These are phyloP conservation scores for Vitis hybrid DNA, from an alignment of 177 flowering plant species.

Conservation along the genomic window DNA sequence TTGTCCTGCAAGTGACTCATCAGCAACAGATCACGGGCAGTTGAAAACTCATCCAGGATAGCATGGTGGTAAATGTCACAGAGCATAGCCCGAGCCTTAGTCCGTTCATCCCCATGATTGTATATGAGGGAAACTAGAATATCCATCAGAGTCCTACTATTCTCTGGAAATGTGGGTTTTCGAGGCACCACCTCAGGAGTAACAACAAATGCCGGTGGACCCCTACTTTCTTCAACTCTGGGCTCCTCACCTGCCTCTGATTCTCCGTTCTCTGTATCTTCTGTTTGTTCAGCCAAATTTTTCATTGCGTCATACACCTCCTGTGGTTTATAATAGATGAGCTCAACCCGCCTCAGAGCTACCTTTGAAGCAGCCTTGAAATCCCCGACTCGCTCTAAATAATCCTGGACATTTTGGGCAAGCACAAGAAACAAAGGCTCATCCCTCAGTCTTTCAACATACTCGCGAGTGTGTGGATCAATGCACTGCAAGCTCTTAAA, in stretches of 20 bases:
- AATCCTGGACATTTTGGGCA: constrained; percentile 86
- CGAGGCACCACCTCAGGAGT: constrained; percentile 81
- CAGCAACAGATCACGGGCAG: constrained; percentile 75
- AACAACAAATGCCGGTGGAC: constrained; percentile 67
- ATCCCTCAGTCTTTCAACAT: constrained; percentile 83
- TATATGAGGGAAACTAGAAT: constrained; percentile 81
- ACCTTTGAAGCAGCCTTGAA: constrained; percentile 81
- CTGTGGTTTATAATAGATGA: constrained; percentile 87
- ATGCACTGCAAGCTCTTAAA: constrained; percentile 92
- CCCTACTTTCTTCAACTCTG: constrained; percentile 53
- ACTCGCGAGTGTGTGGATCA: constrained; percentile 92
- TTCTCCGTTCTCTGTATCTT: constrained; percentile 41
- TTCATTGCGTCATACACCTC: constrained; percentile 95
- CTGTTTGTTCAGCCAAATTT: constrained; percentile 65
- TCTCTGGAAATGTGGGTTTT: constrained; percentile 79
- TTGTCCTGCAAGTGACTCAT: constrained; percentile 98
- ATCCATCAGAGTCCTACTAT: constrained; percentile 78
- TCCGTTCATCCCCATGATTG: constrained; percentile 88
- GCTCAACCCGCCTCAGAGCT: constrained; percentile 76
- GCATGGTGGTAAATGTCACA: constrained; percentile 99
- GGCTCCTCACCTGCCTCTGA: constrained; percentile 45
- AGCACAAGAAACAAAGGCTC: constrained; percentile 82
- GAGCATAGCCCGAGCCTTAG: constrained; percentile 95
- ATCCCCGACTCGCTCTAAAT: constrained; percentile 63
- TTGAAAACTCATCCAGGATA: constrained; percentile 68